Base-by-base conservation (phyloP, 345 rosid species). In the Eucalyptus coolabah region DNA sequence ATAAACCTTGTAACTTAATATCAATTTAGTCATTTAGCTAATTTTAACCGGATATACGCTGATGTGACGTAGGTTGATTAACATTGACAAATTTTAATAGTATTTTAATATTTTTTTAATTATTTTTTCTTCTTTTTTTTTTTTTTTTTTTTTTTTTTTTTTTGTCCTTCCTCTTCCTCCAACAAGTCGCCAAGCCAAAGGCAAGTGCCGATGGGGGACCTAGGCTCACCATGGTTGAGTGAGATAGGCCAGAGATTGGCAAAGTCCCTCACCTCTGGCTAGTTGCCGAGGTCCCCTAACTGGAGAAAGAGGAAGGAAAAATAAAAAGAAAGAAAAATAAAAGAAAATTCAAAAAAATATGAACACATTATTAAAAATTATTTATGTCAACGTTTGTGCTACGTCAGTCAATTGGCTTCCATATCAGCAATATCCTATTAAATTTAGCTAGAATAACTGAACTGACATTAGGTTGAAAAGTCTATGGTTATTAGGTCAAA, bases 361-460 rank as follows among this genome's bases (percentile, higher is more conserved):
- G 2, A 53, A 53, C 2, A 53, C 1, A 53, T 53, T 19, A 53
- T 53, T 53, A 8, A 53, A 53, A 19, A 0, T 53, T 19, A 8
- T 53, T 8, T 53, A 18, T 0, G 2, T 3, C 0, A 53, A 0
- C 2, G 9, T 19, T 0, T 2, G 1, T 53, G 10, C 10, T 8
- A 53, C 5, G 0, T 53, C 2, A 7, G 24, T 0, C 0, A 0
- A 53, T 19, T 0, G 10, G 24, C 56, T 19, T 53, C 10, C 56
- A 53, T 23, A 53, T 18, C 59, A 53, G 2, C 24, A 53, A 19
- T 53, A 8, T 53, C 26, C 10, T 21, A 53, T 3, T 53, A 53
- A 53, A 21, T 53, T 53, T 53, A 53, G 59, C 1, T 0, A 1
- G 26, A 53, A 53, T 53, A 2, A 53, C 11, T 2, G 0, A 53